phyloP scores from a whole-genome alignment of 2,329 filamentous ascomycete species.

The Calonectria naviculata region DNA sequence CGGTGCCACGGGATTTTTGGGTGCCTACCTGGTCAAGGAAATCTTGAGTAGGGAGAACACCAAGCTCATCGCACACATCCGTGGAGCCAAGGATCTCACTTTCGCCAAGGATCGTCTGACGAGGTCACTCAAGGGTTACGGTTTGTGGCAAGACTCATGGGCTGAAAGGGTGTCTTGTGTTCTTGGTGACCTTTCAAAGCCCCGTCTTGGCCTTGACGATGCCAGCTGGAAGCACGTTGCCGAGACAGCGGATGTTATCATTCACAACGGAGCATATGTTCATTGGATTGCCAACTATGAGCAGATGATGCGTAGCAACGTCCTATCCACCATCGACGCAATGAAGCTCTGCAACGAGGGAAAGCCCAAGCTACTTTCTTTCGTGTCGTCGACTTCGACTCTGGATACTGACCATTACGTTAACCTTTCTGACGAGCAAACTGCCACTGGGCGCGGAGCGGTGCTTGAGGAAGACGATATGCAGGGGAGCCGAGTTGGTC shows the following conservation, averaged over 20 bases:
- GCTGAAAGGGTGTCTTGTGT: slow-evolving; percentile 72
- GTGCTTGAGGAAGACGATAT: slow-evolving; percentile 85
- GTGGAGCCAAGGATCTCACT: slow-evolving; percentile 69
- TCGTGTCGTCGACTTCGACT: slow-evolving; percentile 81
- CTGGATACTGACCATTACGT: slow-evolving; percentile 88
- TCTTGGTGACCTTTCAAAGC: slow-evolving; percentile 78
- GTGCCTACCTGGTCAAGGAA: slow-evolving; percentile 82
- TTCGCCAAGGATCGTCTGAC: slow-evolving; percentile 73
- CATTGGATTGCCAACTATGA: slow-evolving; percentile 87
- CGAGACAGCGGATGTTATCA: slow-evolving; percentile 75
- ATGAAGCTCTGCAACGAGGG: slow-evolving; percentile 81
- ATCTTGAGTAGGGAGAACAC: slow-evolving; percentile 59
- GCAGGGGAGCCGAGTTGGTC: slow-evolving; percentile 77
- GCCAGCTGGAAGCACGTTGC: slow-evolving; percentile 73
- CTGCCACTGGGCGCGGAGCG: slow-evolving; percentile 67
- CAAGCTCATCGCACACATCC: slow-evolving; percentile 78
- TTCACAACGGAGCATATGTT: slow-evolving; percentile 85
- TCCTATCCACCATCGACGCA: slow-evolving; percentile 80
- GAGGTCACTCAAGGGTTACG: slow-evolving; percentile 78
- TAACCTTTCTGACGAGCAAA: slow-evolving; percentile 68
- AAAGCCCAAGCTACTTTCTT: slow-evolving; percentile 81
- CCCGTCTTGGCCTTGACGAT: slow-evolving; percentile 76
- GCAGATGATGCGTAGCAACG: slow-evolving; percentile 78
- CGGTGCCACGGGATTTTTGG: slow-evolving; percentile 85
- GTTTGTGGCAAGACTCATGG: slow-evolving; percentile 82